These are phyloP conservation scores for Aristolochia fimbriata DNA, from an alignment of 164 flowering plant species.

Conservation along the genomic window DNA sequence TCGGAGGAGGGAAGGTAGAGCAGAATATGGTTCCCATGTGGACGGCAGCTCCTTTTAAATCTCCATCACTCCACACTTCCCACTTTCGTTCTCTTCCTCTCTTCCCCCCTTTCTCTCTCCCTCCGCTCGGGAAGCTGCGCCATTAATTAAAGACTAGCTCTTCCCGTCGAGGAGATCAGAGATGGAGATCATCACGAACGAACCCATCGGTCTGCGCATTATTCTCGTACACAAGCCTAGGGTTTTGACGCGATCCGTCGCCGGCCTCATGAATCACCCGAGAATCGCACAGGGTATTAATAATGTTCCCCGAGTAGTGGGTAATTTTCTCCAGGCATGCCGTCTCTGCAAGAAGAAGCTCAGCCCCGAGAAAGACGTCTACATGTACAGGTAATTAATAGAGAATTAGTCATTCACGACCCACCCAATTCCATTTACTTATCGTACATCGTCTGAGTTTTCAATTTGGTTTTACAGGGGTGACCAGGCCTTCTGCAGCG, in stretches of 20 bases:
- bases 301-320: too few relatives aligned
- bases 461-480: conserved; percentile 25
- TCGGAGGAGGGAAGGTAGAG: not conserved
- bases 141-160: too few relatives aligned
- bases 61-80: not conserved
- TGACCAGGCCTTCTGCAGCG: conserved; percentile 50
- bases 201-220: conserved; percentile 24
- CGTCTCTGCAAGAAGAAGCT: conserved; percentile 34
- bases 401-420: too few relatives aligned
- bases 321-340: conserved; percentile 39
- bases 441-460: too few relatives aligned
- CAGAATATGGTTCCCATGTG: conserved; percentile 4
- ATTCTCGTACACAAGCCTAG: conserved; percentile 14
- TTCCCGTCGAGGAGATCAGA: not conserved
- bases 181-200: not conserved
- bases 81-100: conserved; percentile 5
- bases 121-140: not conserved
- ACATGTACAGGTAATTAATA: conserved; percentile 36
- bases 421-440: too few relatives aligned
- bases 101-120: conserved; percentile 5
- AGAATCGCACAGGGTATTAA: not conserved
- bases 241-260: conserved; percentile 9
- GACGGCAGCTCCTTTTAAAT: conserved; percentile 2
- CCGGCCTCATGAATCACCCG: too few relatives aligned
- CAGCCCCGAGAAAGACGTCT: conserved; percentile 34